Evolutionary conservation across 148 eudicot species (phyloP).

Genomic region (Fagopyrum esculentum): DNA sequence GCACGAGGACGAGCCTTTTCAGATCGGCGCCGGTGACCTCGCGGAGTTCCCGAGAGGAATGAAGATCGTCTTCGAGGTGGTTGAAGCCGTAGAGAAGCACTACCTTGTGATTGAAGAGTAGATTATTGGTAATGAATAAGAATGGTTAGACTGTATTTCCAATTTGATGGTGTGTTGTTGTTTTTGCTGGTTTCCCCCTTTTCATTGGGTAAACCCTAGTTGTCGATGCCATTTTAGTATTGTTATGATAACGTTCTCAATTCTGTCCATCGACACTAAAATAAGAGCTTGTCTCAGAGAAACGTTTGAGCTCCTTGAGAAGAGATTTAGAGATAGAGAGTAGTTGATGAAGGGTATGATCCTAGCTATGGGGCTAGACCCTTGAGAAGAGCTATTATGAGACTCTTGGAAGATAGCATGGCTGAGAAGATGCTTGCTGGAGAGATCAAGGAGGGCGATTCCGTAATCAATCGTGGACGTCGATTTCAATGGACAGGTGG

Average conservation of each 20-base stretch:
- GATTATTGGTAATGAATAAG: neutral
- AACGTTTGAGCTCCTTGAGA: too few relatives aligned
- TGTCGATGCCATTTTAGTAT: too few relatives aligned
- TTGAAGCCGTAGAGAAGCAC: conserved; percentile 37
- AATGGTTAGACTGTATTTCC: too few relatives aligned
- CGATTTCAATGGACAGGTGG: conserved; percentile 12
- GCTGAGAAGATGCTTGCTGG: conserved; percentile 32
- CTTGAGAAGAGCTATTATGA: conserved; percentile 29
- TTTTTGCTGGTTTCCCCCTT: too few relatives aligned
- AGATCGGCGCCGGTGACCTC: conserved; percentile 30
- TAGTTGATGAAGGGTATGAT: conserved; percentile 20
- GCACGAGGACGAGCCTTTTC: conserved; percentile 26
- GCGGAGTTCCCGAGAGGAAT: conserved; percentile 38
- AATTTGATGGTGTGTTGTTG: too few relatives aligned
- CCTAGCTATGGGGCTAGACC: conserved; percentile 39
- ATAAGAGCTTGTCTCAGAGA: too few relatives aligned
- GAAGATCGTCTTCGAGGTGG: conserved; percentile 36
- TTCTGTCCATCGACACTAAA: too few relatives aligned
- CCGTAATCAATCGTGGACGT: conserved; percentile 19
- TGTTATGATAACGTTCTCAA: too few relatives aligned
- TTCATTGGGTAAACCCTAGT: too few relatives aligned
- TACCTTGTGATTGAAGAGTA: conserved; percentile 14
- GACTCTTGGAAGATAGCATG: conserved; percentile 33
- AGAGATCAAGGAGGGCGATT: conserved; percentile 24
- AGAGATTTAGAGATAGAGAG: conserved; percentile 16